Percentiles rank a stretch among this genome's conserved stretches.
Conservation (phyloP, 768 basidiomycete species). For the Krasilnikovozyma curviuscula region DNA sequence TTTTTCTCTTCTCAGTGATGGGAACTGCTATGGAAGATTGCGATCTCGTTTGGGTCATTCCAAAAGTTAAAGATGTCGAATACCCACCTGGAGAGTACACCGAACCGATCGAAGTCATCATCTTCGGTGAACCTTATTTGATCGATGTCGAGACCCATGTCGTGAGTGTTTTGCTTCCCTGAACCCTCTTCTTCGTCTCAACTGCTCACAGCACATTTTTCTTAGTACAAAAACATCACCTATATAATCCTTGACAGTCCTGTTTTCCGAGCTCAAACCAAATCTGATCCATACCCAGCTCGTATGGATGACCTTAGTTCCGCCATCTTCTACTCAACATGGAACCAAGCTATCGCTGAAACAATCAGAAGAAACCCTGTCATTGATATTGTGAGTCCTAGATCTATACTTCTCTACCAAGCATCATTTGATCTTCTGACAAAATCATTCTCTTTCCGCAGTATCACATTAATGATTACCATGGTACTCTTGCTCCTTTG, state of each 20-base stretch:
- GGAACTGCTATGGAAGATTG: constrained; percentile 9
- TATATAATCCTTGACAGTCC: constrained; percentile 85
- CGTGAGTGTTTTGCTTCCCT: background rate
- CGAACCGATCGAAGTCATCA: constrained; percentile 87
- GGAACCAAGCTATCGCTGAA: constrained; percentile 91
- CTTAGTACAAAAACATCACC: constrained; percentile 49
- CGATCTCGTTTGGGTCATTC: constrained; percentile 77
- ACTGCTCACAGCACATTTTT: constrained; percentile 26
- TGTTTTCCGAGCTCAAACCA: constrained; percentile 94
- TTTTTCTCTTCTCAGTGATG: background rate
- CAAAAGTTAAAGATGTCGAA: constrained; percentile 84
- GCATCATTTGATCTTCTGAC: background rate
- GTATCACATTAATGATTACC: constrained; percentile 38
- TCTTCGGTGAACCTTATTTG: constrained; percentile 85
- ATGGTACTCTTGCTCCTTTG: constrained; percentile 74
- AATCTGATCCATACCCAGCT: constrained; percentile 83
- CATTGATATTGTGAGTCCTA: constrained; percentile 42
- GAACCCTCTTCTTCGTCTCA: constrained; percentile 24
- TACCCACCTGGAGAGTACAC: constrained; percentile 79
- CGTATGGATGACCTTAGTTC: constrained; percentile 94
- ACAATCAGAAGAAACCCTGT: constrained; percentile 68
- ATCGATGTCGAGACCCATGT: constrained; percentile 83
- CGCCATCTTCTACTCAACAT: constrained; percentile 93
- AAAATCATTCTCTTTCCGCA: background rate
- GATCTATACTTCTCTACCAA: background rate